phyloP scores from a whole-genome alignment of 1,284 basidiomycete species.

The Gomphus bonarii region DNA sequence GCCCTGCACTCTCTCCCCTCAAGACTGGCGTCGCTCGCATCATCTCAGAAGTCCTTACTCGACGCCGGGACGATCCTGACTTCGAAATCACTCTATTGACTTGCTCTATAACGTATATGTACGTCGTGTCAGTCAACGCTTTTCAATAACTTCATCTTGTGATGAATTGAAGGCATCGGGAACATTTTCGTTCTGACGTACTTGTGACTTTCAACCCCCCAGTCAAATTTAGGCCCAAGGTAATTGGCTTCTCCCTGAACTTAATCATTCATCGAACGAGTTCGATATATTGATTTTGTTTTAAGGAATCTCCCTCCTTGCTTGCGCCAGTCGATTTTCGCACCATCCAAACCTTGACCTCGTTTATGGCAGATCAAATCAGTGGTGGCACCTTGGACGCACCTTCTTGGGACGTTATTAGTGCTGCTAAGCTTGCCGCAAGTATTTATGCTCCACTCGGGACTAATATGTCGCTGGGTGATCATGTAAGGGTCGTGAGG shows the following conservation, averaged over 20 bases:
- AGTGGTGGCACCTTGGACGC: constrained; percentile 70
- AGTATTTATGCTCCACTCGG: constrained; percentile 77
- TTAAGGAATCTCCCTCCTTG: constrained; percentile 58
- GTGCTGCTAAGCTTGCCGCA: constrained; percentile 64
- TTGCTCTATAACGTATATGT: constrained; percentile 80
- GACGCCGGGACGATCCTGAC: constrained; percentile 52
- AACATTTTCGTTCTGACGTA: constrained; percentile 80
- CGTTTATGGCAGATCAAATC: constrained; percentile 55
- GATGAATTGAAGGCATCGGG: constrained; percentile 33
- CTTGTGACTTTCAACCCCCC: constrained; percentile 76
- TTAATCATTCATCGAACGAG: background rate
- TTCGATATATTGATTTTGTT: background rate
- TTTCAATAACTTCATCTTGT: background rate
- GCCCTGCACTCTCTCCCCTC: constrained; percentile 71
- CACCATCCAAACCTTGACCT: constrained; percentile 51
- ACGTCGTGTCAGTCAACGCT: constrained; percentile 14
- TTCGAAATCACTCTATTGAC: constrained; percentile 68
- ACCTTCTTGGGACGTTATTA: constrained; percentile 71
- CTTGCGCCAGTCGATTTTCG: constrained; percentile 54
- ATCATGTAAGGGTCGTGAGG: constrained; percentile 66
- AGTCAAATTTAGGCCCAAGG: constrained; percentile 56
- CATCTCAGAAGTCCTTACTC: constrained; percentile 67
- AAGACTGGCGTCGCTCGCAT: constrained; percentile 81
- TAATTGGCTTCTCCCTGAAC: constrained; percentile 16
- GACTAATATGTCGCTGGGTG: constrained; percentile 70